Conservation (phyloP, 306 rosid genomes). For the Vigna nakashimae region DNA sequence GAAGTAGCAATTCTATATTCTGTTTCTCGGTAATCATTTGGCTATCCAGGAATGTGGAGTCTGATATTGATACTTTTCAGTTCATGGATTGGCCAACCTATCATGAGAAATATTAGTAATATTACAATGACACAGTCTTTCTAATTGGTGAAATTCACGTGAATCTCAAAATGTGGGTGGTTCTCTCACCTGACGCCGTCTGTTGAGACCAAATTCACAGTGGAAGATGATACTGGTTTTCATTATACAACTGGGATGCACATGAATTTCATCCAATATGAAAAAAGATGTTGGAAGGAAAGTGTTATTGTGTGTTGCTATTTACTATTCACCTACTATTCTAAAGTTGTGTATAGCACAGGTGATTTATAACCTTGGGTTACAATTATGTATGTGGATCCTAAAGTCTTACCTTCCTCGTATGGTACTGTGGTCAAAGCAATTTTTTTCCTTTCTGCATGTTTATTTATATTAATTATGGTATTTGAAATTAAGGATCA, state of each 20-base stretch:
- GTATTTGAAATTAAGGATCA: not conserved
- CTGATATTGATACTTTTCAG: slow-evolving; percentile 10
- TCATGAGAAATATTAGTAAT: not conserved
- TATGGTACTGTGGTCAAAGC: not conserved
- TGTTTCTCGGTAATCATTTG: slow-evolving; percentile 7
- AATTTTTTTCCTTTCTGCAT: not conserved
- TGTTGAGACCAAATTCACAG: too few species aligned
- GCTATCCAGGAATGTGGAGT: slow-evolving; percentile 7
- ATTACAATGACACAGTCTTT: not conserved
- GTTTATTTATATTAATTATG: not conserved
- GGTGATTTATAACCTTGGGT: slow-evolving; percentile 15
- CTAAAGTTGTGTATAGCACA: not conserved
- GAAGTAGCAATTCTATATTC: slow-evolving; percentile 13
- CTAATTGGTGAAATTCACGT: not conserved
- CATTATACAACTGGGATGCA: not conserved
- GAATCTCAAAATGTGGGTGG: not conserved
- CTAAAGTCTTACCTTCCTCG: not conserved
- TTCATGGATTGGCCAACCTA: not conserved
- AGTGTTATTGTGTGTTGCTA: not conserved
- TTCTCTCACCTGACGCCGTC: not conserved
- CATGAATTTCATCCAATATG: not conserved
- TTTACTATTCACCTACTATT: not conserved
- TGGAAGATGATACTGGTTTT: too few species aligned
- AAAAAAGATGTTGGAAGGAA: not conserved
- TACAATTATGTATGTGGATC: slow-evolving; percentile 2